Evolutionary conservation across 1,284 basidiomycete genomes (phyloP).

Genomic region (Pascua guehoae): DNA sequence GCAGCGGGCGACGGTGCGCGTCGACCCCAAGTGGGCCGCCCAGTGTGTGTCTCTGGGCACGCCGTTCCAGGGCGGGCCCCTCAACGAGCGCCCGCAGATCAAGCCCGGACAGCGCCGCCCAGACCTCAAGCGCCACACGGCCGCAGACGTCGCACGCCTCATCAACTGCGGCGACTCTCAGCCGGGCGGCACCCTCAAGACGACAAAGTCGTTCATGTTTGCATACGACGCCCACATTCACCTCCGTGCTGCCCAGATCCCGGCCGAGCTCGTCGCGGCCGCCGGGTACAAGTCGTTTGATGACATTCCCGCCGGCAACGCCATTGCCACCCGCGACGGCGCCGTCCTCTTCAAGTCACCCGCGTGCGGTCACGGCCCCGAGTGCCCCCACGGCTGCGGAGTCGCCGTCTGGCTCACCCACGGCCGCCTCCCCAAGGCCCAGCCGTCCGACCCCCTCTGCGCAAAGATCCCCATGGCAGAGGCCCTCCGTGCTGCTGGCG

Average conservation of each 20-base stretch:
- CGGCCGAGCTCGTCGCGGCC: constrained; percentile 18
- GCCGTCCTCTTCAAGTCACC: constrained; percentile 51
- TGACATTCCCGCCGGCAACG: constrained; percentile 37
- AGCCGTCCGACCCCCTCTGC: constrained; percentile 40
- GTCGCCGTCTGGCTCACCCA: constrained; percentile 52
- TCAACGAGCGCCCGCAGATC: constrained; percentile 48
- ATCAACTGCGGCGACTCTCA: constrained; percentile 51
- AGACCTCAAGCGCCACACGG: constrained; percentile 38
- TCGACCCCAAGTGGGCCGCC: constrained; percentile 23
- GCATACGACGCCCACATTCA: constrained; percentile 51
- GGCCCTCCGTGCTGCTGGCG: constrained; percentile 40
- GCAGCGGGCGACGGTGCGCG: constrained; percentile 4
- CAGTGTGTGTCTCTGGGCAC: constrained; percentile 34
- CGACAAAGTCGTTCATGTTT: constrained; percentile 44
- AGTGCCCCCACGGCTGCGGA: constrained; percentile 28
- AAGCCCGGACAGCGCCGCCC: constrained; percentile 42
- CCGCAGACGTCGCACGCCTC: constrained; percentile 45
- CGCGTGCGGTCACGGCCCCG: constrained; percentile 6
- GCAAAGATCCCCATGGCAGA: constrained; percentile 51
- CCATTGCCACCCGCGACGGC: constrained; percentile 49
- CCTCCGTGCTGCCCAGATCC: constrained; percentile 21
- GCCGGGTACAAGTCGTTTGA: constrained; percentile 18
- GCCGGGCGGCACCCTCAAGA: constrained; percentile 49
- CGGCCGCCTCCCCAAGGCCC: constrained; percentile 49
- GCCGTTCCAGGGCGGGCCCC: constrained; percentile 46